These are phyloP conservation scores for Cordyceps fumosorosea DNA, from an alignment of 2,329 filamentous ascomycete genomes.

Conservation along the genomic window DNA sequence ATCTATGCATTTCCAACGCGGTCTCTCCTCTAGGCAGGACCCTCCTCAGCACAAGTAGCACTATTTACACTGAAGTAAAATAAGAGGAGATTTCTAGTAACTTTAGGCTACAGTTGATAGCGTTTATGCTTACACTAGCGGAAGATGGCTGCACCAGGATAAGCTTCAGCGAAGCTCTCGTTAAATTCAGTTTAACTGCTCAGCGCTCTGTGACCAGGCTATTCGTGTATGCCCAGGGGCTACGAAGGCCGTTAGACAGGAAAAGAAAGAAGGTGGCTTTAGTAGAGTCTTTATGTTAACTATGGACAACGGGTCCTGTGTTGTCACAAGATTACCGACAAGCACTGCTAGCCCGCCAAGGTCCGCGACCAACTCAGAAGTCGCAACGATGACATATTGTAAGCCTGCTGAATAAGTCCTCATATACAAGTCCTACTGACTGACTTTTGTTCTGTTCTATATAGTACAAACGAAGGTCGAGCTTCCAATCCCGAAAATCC, in stretches of 20 bases:
- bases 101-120: neutral
- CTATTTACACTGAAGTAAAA: neutral
- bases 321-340: neutral
- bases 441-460: neutral
- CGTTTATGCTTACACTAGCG: neutral
- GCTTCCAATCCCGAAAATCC: neutral
- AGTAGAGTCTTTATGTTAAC: neutral
- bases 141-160: neutral
- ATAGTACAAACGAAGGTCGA: neutral
- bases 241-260: neutral
- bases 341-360: neutral
- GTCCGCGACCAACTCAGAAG: neutral
- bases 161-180: neutral
- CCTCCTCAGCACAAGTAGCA: neutral
- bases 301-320: neutral
- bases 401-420: neutral
- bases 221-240: neutral
- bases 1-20: neutral
- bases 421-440: neutral
- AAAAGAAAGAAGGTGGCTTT: neutral
- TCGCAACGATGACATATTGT: slow-evolving; percentile 1
- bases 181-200: neutral
- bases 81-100: neutral
- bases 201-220: neutral
- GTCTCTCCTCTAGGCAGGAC: neutral